phyloP scores from a whole-genome alignment of 257 asterid genomes.

The Voacanga thouarsii region DNA sequence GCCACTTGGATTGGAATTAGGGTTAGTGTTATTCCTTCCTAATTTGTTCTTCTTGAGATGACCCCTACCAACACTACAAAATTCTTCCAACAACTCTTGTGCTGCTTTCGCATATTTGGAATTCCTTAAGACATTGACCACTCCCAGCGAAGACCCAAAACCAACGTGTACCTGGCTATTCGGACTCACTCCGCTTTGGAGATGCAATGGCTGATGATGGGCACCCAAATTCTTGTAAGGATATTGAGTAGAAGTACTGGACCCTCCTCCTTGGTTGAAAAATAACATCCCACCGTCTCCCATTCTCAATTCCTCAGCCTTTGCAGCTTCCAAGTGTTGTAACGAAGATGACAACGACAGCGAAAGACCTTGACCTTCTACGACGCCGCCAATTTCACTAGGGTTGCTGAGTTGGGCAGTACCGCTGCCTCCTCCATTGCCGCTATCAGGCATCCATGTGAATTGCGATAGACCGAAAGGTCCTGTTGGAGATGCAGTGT shows the following conservation, averaged over 20 bases:
- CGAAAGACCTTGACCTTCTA: constrained; percentile 80
- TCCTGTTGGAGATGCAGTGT: constrained; percentile 23
- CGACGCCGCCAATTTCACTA: constrained; percentile 48
- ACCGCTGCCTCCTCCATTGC: constrained; percentile 15
- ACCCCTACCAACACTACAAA: constrained; percentile 90
- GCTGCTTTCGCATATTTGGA: constrained; percentile 80
- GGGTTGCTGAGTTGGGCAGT: constrained; percentile 32
- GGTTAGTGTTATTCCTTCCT: constrained; percentile 40
- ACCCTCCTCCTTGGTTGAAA: constrained; percentile 56
- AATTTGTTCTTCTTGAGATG: constrained; percentile 62
- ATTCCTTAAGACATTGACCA: constrained; percentile 58
- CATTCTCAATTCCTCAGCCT: constrained; percentile 70
- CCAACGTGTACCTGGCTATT: constrained; percentile 47
- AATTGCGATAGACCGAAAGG: constrained; percentile 45
- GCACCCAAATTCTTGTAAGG: constrained; percentile 44
- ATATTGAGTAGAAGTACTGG: constrained; percentile 37
- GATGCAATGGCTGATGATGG: constrained; percentile 16
- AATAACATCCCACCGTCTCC: constrained; percentile 65
- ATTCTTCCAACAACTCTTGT: constrained; percentile 81
- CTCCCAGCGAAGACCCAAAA: constrained; percentile 43
- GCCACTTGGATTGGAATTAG: constrained; percentile 36
- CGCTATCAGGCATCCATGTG: constrained; percentile 55
- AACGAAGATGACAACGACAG: constrained; percentile 76
- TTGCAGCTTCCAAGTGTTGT: constrained; percentile 66
- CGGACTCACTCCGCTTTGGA: constrained; percentile 28